These are phyloP conservation scores for Candida orba DNA, from an alignment of 805 yeast genomes.

Conservation along the genomic window DNA sequence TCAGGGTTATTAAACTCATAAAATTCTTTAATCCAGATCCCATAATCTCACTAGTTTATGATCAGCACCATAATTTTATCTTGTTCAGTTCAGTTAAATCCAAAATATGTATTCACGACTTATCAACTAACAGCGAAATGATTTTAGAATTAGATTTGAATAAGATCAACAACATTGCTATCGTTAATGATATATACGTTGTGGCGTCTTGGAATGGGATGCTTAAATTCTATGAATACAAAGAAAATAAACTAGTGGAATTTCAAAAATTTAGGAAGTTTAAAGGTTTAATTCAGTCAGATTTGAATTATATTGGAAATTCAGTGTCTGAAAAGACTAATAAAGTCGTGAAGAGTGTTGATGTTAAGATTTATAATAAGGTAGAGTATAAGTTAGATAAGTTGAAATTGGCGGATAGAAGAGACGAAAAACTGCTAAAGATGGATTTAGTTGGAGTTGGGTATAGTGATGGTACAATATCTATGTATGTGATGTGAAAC, in stretches of 20 bases:
- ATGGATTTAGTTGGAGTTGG: constrained; percentile 37
- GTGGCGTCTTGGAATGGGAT: constrained; percentile 49
- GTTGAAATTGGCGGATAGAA: constrained; percentile 8
- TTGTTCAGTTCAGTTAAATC: constrained; percentile 45
- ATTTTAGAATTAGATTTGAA: constrained; percentile 19
- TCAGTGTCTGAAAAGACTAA: constrained; percentile 18
- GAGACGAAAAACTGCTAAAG: constrained; percentile 17
- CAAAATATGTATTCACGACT: constrained; percentile 27
- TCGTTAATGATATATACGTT: constrained; percentile 21
- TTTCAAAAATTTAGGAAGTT: constrained; percentile 18
- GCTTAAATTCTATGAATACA: constrained; percentile 27
- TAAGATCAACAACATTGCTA: constrained; percentile 28
- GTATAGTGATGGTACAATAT: constrained; percentile 49
- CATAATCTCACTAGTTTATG: constrained; percentile 35
- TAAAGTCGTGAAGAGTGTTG: constrained; percentile 20
- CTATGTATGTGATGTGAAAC: constrained; percentile 24
- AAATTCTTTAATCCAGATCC: constrained; percentile 40
- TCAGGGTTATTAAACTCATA: constrained; percentile 2
- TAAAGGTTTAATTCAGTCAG: constrained; percentile 21
- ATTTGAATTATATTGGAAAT: constrained; percentile 22
- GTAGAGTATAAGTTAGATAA: no score
- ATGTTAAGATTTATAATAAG: no score
- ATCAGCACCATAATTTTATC: constrained; percentile 20
- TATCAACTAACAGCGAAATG: not conserved
- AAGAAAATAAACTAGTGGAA: constrained; percentile 10